Percentiles rank a stretch among this genome's conserved stretches.
Conservation (phyloP, 305 asterid species). For the Fraxinus ornus region DNA sequence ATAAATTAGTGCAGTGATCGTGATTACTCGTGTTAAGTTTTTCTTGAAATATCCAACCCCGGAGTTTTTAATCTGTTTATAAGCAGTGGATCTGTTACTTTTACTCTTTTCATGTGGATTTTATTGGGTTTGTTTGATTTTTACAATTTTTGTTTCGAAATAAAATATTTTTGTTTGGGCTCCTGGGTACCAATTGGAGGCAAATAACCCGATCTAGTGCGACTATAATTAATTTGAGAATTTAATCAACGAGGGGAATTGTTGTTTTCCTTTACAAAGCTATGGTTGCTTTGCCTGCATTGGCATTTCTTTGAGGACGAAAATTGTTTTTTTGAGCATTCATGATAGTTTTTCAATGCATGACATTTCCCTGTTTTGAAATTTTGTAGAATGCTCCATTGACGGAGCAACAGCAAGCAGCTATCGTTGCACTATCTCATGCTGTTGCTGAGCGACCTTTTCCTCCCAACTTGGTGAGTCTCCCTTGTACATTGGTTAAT, state of each 20-base stretch:
- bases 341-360: background rate
- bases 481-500: constrained; percentile 21
- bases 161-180: background rate
- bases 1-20: background rate
- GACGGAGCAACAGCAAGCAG: constrained; percentile 91
- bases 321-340: background rate
- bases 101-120: background rate
- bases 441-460: constrained; percentile 90
- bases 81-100: constrained; percentile 21
- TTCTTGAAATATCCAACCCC: background rate
- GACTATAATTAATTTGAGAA: background rate
- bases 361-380: background rate
- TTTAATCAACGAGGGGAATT: background rate
- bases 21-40: background rate
- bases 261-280: background rate
- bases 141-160: background rate
- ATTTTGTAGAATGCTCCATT: constrained; percentile 74
- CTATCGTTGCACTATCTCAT: constrained; percentile 85
- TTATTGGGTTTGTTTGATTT: background rate
- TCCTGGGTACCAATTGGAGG: background rate
- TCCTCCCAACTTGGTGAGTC: constrained; percentile 72
- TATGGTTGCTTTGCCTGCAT: background rate
- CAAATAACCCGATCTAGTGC: background rate
- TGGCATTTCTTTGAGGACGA: background rate
- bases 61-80: background rate